These are phyloP conservation scores for Russula ochroleuca DNA, from an alignment of 768 basidiomycete genomes.

Conservation along the genomic window DNA sequence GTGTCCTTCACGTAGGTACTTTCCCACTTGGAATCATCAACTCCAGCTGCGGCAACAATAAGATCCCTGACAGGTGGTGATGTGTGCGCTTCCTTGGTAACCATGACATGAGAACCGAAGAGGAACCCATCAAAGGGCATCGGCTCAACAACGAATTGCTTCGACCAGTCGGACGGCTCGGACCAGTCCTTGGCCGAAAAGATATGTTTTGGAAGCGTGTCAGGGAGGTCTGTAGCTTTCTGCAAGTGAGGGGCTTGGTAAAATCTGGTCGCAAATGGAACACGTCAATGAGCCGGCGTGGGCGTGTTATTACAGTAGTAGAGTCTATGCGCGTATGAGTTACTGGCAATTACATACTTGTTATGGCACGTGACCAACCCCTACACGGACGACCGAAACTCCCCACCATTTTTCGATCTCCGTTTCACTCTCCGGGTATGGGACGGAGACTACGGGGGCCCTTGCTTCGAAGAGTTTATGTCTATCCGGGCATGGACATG, in stretches of 20 bases:
- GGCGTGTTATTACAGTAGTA: no score
- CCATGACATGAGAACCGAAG: constrained; percentile 96
- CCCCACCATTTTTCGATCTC: no score
- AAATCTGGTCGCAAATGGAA: constrained; percentile 90
- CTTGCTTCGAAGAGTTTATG: no score
- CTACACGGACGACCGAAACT: no score
- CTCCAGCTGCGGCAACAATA: constrained; percentile 91
- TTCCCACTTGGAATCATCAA: constrained; percentile 87
- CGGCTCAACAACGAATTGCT: constrained; percentile 75
- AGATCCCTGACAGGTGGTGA: constrained; percentile 92
- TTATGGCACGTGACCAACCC: no score
- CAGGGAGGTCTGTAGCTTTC: constrained; percentile 87
- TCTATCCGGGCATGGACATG: no score
- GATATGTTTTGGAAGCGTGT: constrained; percentile 96
- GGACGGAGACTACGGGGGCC: no score
- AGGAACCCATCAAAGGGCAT: constrained; percentile 99
- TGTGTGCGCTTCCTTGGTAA: constrained; percentile 97
- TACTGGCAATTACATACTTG: no score
- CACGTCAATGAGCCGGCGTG: constrained; percentile 70
- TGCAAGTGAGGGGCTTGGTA: constrained; percentile 90
- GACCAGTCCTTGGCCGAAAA: no score
- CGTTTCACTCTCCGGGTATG: no score
- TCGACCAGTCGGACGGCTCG: constrained; percentile 97
- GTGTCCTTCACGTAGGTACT: constrained; percentile 92
- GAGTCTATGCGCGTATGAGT: no score